Conservation (phyloP, 768 basidiomycete genomes). For the Panaeolus cyanescens region DNA sequence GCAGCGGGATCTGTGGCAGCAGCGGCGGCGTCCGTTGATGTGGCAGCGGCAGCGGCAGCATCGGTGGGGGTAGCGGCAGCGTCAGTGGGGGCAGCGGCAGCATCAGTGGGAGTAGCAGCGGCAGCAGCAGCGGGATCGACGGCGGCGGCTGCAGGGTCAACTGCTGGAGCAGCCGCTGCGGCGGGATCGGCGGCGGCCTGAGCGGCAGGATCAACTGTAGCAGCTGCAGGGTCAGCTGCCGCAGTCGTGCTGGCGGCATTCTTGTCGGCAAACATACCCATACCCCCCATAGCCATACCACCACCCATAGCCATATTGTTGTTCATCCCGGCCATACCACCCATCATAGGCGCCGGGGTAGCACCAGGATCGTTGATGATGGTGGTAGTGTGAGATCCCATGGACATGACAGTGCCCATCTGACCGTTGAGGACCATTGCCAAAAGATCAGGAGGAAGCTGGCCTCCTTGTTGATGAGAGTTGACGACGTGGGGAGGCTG, state of each 20-base stretch:
- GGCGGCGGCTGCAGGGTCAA: too few species aligned
- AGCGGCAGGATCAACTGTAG: constrained; percentile 6
- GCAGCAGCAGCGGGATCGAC: constrained; percentile 4
- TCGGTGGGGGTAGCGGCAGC: constrained; percentile 5
- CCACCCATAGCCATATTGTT: too few species aligned
- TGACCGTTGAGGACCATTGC: not conserved
- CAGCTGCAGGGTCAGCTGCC: constrained; percentile 7
- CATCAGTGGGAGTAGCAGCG: constrained; percentile 6
- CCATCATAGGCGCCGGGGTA: not conserved
- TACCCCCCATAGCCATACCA: not conserved
- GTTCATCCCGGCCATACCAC: not conserved
- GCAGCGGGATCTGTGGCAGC: not conserved
- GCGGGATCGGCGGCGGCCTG: not conserved
- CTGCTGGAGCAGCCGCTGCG: constrained; percentile 2
- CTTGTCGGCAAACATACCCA: not conserved
- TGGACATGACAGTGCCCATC: constrained; percentile 11
- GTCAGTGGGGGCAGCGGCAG: not conserved
- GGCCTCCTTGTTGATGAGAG: not conserved
- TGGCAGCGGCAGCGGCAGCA: constrained; percentile 5
- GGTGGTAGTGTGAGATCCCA: constrained; percentile 14
- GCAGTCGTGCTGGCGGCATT: not conserved
- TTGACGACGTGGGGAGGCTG: not conserved
- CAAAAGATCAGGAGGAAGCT: constrained; percentile 6
- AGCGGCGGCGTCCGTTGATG: constrained; percentile 9
- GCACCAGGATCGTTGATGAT: not conserved